Conservation (phyloP, 176 grass and related monocot genomes). For the Carex parvula region DNA sequence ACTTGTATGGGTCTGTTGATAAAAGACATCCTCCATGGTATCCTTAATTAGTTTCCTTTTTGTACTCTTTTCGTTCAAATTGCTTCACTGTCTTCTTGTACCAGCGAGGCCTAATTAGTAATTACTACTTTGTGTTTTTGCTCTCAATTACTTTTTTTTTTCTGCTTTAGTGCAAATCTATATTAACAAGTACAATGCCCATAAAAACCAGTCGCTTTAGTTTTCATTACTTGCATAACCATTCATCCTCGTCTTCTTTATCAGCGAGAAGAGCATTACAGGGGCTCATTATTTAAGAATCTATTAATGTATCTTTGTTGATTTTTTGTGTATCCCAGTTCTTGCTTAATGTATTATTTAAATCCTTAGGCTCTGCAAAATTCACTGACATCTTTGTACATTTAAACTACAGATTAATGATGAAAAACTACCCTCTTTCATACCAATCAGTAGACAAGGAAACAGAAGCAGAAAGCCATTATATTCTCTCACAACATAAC, state of each 20-base stretch:
- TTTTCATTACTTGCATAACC: neutral
- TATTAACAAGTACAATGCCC: neutral
- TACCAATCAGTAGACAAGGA: conserved; percentile 28
- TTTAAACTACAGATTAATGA: neutral
- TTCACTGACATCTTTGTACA: neutral
- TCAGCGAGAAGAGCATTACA: neutral
- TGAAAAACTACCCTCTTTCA: conserved; percentile 26
- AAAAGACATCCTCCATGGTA: neutral
- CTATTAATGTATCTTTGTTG: neutral
- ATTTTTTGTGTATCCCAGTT: neutral
- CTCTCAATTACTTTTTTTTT: neutral
- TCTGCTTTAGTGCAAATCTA: neutral
- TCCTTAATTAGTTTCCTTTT: neutral
- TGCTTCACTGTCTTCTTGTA: neutral
- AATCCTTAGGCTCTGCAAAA: neutral
- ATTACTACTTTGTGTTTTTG: neutral
- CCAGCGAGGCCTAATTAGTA: neutral
- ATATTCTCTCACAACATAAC: conserved; percentile 32
- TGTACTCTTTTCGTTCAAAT: neutral
- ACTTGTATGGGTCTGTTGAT: neutral
- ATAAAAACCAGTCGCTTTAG: neutral
- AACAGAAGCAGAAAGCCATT: conserved; percentile 19
- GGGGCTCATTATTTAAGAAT: neutral
- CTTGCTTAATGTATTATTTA: neutral
- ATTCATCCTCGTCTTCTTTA: neutral